These are phyloP conservation scores for Phlebiopsis gigantea DNA, from an alignment of 768 basidiomycete species.

Conservation along the genomic window DNA sequence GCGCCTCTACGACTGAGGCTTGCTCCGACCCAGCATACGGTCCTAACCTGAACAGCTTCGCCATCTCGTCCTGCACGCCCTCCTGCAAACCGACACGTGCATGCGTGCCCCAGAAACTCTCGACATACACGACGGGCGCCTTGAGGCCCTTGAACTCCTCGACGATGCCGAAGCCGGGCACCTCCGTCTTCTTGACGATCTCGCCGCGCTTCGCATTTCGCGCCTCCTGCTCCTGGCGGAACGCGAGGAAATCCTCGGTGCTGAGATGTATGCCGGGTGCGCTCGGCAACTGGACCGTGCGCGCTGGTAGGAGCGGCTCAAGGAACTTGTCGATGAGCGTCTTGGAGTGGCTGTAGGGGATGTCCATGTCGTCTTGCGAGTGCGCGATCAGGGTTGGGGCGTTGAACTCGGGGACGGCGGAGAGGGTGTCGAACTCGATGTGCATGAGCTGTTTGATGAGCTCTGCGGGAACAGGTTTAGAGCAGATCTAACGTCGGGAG, in stretches of 20 bases:
- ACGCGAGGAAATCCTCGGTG: conserved; percentile 40
- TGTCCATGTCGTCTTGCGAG: conserved; percentile 69
- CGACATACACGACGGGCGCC: conserved; percentile 47
- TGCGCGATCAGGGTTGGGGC: conserved; percentile 70
- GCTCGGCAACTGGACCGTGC: conserved; percentile 33
- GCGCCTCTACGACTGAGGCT: neutral
- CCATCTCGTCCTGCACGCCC: conserved; percentile 60
- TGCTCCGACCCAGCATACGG: neutral
- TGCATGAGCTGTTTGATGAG: conserved; percentile 48
- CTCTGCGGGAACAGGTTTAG: conserved; percentile 30
- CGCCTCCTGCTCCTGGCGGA: conserved; percentile 32
- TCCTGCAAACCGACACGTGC: conserved; percentile 54
- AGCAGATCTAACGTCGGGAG: neutral
- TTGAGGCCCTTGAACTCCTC: conserved; percentile 45
- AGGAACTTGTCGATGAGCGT: conserved; percentile 64
- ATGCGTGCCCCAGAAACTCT: conserved; percentile 55
- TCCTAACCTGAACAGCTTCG: conserved; percentile 22
- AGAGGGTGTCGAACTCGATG: conserved; percentile 60
- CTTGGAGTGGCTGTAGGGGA: conserved; percentile 64
- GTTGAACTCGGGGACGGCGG: conserved; percentile 53
- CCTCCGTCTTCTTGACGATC: conserved; percentile 38
- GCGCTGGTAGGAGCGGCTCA: conserved; percentile 51
- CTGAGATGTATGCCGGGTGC: conserved; percentile 25
- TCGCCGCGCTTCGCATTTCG: conserved; percentile 39
- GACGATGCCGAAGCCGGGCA: conserved; percentile 46